Conservation (phyloP, 148 eudicot species). For the Vaccinium macrocarpon region DNA sequence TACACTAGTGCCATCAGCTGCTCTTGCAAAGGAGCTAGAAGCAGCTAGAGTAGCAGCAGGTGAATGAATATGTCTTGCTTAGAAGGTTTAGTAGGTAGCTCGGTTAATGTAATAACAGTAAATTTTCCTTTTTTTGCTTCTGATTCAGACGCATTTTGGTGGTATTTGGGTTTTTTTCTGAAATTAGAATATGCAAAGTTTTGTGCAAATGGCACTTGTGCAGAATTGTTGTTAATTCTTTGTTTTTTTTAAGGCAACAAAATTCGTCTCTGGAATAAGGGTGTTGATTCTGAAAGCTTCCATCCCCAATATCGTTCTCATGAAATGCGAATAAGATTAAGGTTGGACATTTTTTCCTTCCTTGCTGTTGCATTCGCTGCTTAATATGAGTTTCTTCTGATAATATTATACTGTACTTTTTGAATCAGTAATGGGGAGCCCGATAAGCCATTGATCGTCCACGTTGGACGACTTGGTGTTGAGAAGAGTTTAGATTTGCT, state of each 20-base stretch:
- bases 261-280: constrained; percentile 96
- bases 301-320: constrained; percentile 71
- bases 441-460: constrained; percentile 51
- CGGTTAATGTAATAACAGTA: neutral
- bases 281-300: constrained; percentile 96
- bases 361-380: constrained; percentile 6
- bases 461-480: constrained; percentile 59
- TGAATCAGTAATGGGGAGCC: constrained; percentile 65
- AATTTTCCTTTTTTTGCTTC: neutral
- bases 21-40: constrained; percentile 86
- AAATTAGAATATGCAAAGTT: neutral
- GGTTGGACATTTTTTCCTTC: constrained; percentile 32
- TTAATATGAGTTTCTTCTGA: constrained; percentile 4
- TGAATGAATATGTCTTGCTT: constrained; percentile 17
- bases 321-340: constrained; percentile 82
- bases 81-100: neutral
- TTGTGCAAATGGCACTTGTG: neutral
- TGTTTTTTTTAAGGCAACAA: constrained; percentile 36
- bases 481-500: constrained; percentile 65
- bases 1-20: constrained; percentile 94
- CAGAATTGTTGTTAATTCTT: neutral
- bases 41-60: constrained; percentile 88
- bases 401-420: constrained; percentile 7
- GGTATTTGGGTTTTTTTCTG: neutral
- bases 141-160: constrained; percentile 3